Conservation (phyloP, 2,329 filamentous ascomycete species). For the Monilinia vaccinii-corymbosi region DNA sequence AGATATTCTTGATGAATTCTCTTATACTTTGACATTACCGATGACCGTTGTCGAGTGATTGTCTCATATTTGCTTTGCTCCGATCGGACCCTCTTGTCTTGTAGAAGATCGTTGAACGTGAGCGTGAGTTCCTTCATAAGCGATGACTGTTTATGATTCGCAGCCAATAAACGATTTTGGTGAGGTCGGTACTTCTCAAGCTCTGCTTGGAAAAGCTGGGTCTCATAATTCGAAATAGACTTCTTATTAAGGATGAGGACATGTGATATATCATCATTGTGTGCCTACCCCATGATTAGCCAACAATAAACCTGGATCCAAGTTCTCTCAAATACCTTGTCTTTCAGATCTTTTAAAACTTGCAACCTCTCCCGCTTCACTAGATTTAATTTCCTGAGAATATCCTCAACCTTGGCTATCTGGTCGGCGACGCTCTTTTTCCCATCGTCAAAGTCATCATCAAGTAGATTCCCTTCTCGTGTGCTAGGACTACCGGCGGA, state of each 20-base stretch:
- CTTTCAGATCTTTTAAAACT: slow-evolving; percentile 92
- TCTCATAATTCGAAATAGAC: slow-evolving; percentile 84
- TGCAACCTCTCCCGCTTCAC: slow-evolving; percentile 88
- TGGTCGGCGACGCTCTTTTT: slow-evolving; percentile 78
- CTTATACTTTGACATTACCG: slow-evolving; percentile 80
- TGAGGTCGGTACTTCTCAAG: slow-evolving; percentile 95
- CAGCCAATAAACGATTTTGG: slow-evolving; percentile 82
- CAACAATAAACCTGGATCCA: neutral
- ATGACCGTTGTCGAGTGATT: slow-evolving; percentile 72
- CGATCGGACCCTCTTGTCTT: slow-evolving; percentile 86
- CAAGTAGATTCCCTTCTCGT: slow-evolving; percentile 69
- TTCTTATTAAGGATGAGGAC: slow-evolving; percentile 98
- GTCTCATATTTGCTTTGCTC: slow-evolving; percentile 94
- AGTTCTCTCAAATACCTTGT: slow-evolving; percentile 63
- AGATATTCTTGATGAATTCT: slow-evolving; percentile 88
- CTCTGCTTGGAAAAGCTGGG: slow-evolving; percentile 86
- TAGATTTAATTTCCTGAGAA: slow-evolving; percentile 82
- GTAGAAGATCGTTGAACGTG: slow-evolving; percentile 77
- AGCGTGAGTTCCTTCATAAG: slow-evolving; percentile 91
- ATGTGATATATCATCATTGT: slow-evolving; percentile 94
- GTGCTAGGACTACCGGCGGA: slow-evolving; percentile 49
- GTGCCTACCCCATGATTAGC: slow-evolving; percentile 49
- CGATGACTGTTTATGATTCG: slow-evolving; percentile 88
- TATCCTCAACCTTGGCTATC: slow-evolving; percentile 78
- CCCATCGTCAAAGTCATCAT: slow-evolving; percentile 81